Evolutionary conservation across 2,329 filamentous ascomycete species (phyloP).

Genomic region (Diaporthe citriasiana): DNA sequence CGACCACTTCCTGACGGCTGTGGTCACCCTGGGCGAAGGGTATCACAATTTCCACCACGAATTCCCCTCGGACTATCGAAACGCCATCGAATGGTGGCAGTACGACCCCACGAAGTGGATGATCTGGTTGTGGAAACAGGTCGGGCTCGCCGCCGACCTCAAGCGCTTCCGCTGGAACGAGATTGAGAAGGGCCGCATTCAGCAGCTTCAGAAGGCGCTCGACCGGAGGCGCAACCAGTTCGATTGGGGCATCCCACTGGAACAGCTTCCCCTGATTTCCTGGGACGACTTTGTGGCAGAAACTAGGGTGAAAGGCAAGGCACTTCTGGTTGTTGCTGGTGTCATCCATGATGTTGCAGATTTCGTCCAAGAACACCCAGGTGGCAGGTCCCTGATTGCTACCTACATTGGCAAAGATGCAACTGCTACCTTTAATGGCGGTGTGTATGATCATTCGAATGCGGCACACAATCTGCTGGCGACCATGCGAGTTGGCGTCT

Average conservation of each 20-base stretch:
- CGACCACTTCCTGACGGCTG: conserved; percentile 87
- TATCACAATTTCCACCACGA: conserved; percentile 98
- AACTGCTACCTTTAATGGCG: conserved; percentile 91
- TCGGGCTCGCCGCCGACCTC: conserved; percentile 86
- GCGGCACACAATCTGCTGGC: conserved; percentile 90
- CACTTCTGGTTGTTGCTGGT: conserved; percentile 82
- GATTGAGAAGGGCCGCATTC: conserved; percentile 91
- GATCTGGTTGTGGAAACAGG: conserved; percentile 87
- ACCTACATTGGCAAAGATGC: conserved; percentile 89
- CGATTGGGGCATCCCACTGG: conserved; percentile 88
- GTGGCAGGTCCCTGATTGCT: conserved; percentile 87
- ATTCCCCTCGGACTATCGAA: conserved; percentile 93
- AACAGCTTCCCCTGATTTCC: conserved; percentile 86
- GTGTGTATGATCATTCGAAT: conserved; percentile 91
- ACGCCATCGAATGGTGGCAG: conserved; percentile 91
- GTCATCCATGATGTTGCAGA: conserved; percentile 87
- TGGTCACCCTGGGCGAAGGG: conserved; percentile 86
- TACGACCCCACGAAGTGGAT: conserved; percentile 94
- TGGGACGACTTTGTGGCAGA: conserved; percentile 89
- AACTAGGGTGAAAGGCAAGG: conserved; percentile 81
- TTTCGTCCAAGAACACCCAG: conserved; percentile 90
- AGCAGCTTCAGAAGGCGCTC: conserved; percentile 93
- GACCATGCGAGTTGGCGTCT: conserved; percentile 88
- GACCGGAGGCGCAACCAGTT: conserved; percentile 86
- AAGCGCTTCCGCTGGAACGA: conserved; percentile 94